Evolutionary conservation across 2,329 filamentous ascomycete genomes (phyloP).

Genomic region (Aspergillus texensis): DNA sequence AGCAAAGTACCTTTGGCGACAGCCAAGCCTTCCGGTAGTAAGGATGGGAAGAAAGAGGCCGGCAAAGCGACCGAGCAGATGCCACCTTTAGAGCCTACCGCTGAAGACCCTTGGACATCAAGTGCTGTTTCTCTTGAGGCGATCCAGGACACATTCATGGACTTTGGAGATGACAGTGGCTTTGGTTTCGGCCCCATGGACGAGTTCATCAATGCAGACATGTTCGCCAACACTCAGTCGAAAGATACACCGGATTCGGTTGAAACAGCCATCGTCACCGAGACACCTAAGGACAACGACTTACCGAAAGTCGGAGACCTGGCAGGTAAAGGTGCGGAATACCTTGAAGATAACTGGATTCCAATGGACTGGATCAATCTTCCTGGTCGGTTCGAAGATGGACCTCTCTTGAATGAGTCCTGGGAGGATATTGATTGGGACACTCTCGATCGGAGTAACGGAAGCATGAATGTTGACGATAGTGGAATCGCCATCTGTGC

Average conservation of each 20-base stretch:
- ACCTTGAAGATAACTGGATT: conserved; percentile 33
- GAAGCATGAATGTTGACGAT: conserved; percentile 28
- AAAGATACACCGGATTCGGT: conserved; percentile 43
- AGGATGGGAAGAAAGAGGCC: conserved; percentile 30
- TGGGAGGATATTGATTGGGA: conserved; percentile 45
- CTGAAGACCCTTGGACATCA: conserved; percentile 41
- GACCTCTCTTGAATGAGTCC: conserved; percentile 28
- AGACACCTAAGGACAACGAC: conserved; percentile 43
- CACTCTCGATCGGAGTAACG: conserved; percentile 34
- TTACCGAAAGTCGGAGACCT: conserved; percentile 34
- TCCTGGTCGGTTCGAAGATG: conserved; percentile 29
- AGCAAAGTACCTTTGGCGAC: conserved; percentile 25
- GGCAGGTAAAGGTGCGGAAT: conserved; percentile 30
- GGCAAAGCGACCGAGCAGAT: conserved; percentile 25
- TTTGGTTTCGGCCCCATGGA: conserved; percentile 40
- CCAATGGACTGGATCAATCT: conserved; percentile 38
- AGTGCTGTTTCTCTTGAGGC: conserved; percentile 40
- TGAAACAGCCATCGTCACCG: conserved; percentile 36
- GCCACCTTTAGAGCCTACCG: conserved; percentile 14
- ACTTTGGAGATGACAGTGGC: conserved; percentile 32
- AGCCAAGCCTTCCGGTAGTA: conserved; percentile 28
- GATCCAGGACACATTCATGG: conserved; percentile 42
- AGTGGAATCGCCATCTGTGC: conserved; percentile 30
- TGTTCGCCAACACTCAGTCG: conserved; percentile 35
- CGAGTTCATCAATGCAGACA: conserved; percentile 40